These are phyloP conservation scores for Atkinsonella texensis DNA, from an alignment of 2,329 filamentous ascomycete species.

Conservation along the genomic window DNA sequence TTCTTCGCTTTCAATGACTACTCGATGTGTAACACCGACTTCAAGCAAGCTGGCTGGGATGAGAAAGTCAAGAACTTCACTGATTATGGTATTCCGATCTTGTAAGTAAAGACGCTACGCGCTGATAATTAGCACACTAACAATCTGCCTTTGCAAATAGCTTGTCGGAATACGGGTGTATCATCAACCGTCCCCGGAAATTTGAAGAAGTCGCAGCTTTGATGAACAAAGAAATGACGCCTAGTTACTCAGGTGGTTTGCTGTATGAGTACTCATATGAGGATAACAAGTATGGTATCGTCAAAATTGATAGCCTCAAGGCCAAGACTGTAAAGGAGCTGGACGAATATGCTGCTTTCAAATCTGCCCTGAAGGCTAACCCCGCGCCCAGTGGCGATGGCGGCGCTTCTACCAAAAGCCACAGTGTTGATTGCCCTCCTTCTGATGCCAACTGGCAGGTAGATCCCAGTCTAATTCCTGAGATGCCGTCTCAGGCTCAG, in stretches of 20 bases:
- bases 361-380: slow-evolving; percentile 34
- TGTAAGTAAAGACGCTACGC: slow-evolving; percentile 29
- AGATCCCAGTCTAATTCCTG: slow-evolving; percentile 35
- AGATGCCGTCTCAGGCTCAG: slow-evolving; percentile 36
- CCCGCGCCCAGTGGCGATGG: slow-evolving; percentile 38
- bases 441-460: slow-evolving; percentile 38
- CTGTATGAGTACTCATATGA: slow-evolving; percentile 92
- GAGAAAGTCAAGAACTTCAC: slow-evolving; percentile 80
- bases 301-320: slow-evolving; percentile 49
- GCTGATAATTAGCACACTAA: not conserved
- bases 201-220: slow-evolving; percentile 72
- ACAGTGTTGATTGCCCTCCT: slow-evolving; percentile 36
- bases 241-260: slow-evolving; percentile 87
- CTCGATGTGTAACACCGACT: slow-evolving; percentile 70
- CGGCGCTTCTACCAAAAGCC: slow-evolving; percentile 35
- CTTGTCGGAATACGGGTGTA: slow-evolving; percentile 92
- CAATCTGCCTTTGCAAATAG: slow-evolving; percentile 12
- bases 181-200: slow-evolving; percentile 57
- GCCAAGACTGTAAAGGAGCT: slow-evolving; percentile 41
- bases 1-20: slow-evolving; percentile 89
- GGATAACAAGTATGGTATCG: slow-evolving; percentile 68
- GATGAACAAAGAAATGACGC: slow-evolving; percentile 73
- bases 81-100: slow-evolving; percentile 78
- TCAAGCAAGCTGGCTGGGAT: slow-evolving; percentile 65
- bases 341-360: slow-evolving; percentile 48